These are phyloP conservation scores for Tetraselmis chui DNA, from an alignment of 139 green algal genomes.

Conservation along the genomic window DNA sequence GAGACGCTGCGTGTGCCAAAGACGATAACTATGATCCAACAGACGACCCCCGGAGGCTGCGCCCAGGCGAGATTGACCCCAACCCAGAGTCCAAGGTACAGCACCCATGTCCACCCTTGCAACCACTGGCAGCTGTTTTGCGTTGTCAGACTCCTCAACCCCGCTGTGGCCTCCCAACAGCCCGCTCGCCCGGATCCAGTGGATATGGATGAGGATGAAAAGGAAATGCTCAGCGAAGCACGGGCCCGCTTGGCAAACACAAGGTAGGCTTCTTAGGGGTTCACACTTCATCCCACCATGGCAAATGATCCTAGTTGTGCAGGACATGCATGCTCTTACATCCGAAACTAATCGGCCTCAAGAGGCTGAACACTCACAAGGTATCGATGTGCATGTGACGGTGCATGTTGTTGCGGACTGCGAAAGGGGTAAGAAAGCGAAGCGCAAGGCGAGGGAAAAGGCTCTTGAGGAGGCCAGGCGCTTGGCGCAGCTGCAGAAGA, in stretches of 20 bases:
- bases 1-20: slow-evolving; percentile 63
- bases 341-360: too few relatives aligned
- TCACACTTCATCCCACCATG: too few relatives aligned
- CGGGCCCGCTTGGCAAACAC: slow-evolving; percentile 95
- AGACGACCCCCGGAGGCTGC: slow-evolving; percentile 88
- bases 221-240: slow-evolving; percentile 98
- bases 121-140: too few relatives aligned
- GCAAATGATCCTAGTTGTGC: too few relatives aligned
- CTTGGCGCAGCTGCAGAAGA: slow-evolving; percentile 93
- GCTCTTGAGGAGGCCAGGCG: slow-evolving; percentile 94
- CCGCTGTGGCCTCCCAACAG: slow-evolving; percentile 20
- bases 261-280: too few relatives aligned
- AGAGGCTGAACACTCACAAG: too few relatives aligned
- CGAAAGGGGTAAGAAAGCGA: slow-evolving; percentile 95
- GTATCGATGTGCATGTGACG: too few relatives aligned
- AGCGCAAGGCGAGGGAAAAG: slow-evolving; percentile 95
- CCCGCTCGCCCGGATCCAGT: slow-evolving; percentile 90
- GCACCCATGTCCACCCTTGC: too few relatives aligned
- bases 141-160: too few relatives aligned
- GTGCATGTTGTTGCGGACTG: too few relatives aligned
- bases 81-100: slow-evolving; percentile 85
- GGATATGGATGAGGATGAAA: slow-evolving; percentile 99
- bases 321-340: too few relatives aligned
- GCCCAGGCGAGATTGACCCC: slow-evolving; percentile 96
- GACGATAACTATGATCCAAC: slow-evolving; percentile 79